phyloP scores from a whole-genome alignment of 2,329 filamentous ascomycete species.

The Sarocladium strictum region DNA sequence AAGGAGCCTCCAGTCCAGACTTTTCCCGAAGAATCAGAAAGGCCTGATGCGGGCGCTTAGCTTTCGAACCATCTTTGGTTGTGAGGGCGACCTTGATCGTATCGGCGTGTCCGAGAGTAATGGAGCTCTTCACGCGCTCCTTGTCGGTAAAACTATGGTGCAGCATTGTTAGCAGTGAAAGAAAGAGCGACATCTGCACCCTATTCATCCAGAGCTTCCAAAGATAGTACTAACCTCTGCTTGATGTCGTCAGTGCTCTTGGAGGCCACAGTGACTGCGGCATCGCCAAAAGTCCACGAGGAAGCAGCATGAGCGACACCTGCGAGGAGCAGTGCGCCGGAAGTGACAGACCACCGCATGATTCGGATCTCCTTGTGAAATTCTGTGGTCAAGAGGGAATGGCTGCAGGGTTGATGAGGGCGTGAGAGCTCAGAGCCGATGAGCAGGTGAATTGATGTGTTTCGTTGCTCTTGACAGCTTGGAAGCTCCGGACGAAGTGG shows the following conservation, averaged over 20 bases:
- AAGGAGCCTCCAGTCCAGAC: conserved; percentile 79
- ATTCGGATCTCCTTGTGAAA: background rate
- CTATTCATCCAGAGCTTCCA: too few species aligned
- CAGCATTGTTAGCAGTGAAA: background rate
- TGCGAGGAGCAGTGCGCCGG: conserved; percentile 37
- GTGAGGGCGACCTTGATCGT: conserved; percentile 79
- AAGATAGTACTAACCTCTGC: conserved; percentile 36
- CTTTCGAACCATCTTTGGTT: conserved; percentile 68
- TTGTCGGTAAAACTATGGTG: conserved; percentile 49
- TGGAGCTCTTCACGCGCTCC: conserved; percentile 53
- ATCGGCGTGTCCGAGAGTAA: conserved; percentile 63
- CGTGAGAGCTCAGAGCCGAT: conserved; percentile 18
- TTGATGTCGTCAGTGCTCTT: conserved; percentile 60
- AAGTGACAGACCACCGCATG: conserved; percentile 33
- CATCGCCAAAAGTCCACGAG: conserved; percentile 71
- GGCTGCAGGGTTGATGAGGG: conserved; percentile 18
- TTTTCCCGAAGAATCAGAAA: conserved; percentile 79
- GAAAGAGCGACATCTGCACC: too few species aligned
- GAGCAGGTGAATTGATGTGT: background rate
- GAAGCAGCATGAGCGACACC: conserved; percentile 47
- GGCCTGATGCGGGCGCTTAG: conserved; percentile 86
- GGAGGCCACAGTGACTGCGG: conserved; percentile 55
- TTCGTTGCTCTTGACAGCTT: conserved; percentile 4
- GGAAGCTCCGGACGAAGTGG: conserved; percentile 12
- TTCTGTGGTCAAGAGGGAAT: background rate